Evolutionary conservation across 2,329 filamentous ascomycete species (phyloP).

Genomic region (Claviceps lovelessii): DNA sequence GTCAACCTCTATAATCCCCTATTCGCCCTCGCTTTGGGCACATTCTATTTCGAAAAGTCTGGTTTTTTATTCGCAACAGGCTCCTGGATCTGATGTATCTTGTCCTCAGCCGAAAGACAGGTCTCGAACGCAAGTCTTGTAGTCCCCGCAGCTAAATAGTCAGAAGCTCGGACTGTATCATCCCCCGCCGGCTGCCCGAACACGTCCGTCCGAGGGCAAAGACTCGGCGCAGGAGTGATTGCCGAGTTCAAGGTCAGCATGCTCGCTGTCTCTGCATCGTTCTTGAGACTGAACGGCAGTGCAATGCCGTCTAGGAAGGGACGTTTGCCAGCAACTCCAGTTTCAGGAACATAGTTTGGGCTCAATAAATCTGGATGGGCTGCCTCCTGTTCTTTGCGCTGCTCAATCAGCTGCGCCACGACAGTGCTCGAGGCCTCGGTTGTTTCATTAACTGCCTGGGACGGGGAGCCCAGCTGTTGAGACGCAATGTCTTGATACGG

Average conservation of each 20-base stretch:
- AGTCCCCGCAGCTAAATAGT: conserved; percentile 2
- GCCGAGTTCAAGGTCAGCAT: conserved; percentile 50
- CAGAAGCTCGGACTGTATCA: conserved; percentile 5
- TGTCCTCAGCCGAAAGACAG: conserved; percentile 35
- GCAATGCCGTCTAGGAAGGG: conserved; percentile 56
- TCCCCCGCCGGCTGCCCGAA: conserved; percentile 1
- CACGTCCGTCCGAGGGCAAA: conserved; percentile 8
- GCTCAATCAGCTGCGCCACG: conserved; percentile 28
- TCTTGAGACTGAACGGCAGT: conserved; percentile 55
- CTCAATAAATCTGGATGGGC: conserved; percentile 29
- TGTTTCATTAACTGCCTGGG: conserved; percentile 13
- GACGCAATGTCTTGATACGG: conserved; percentile 26
- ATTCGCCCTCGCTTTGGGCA: neutral
- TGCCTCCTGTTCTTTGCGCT: conserved; percentile 25
- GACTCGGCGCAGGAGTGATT: conserved; percentile 15
- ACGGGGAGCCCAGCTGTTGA: conserved; percentile 18
- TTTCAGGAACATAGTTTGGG: conserved; percentile 27
- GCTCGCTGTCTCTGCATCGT: conserved; percentile 51
- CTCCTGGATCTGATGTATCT: conserved; percentile 19
- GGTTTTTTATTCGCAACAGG: neutral
- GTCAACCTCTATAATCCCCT: neutral
- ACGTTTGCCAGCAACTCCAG: conserved; percentile 44
- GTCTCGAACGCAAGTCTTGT: conserved; percentile 30
- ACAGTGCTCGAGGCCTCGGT: conserved; percentile 25
- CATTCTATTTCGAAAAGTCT: neutral